Conservation (phyloP, 2,329 filamentous ascomycete species). For the Daldinia eschscholtzii region DNA sequence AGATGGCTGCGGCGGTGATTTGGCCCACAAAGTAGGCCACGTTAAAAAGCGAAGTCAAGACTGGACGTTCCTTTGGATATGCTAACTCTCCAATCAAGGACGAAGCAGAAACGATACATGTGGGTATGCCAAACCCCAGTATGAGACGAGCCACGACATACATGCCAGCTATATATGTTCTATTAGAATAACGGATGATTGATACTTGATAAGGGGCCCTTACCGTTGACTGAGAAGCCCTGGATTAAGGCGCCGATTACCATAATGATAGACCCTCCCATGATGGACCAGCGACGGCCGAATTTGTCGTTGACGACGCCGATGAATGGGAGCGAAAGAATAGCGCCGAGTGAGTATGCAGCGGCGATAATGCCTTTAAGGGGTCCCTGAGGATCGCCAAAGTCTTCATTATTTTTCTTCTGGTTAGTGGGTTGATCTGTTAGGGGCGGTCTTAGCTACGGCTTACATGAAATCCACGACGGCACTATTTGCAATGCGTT, state of each 20-base stretch:
- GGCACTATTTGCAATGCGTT: slow-evolving; percentile 59
- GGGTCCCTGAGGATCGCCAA: slow-evolving; percentile 59
- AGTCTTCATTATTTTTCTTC: slow-evolving; percentile 45
- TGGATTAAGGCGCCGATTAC: slow-evolving; percentile 67
- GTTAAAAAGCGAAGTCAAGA: slow-evolving; percentile 72
- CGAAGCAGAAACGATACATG: slow-evolving; percentile 70
- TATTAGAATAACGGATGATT: background rate
- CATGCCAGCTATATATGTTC: slow-evolving; percentile 56
- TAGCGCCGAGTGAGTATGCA: slow-evolving; percentile 70
- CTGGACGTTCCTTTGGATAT: slow-evolving; percentile 70
- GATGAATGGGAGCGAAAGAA: slow-evolving; percentile 69
- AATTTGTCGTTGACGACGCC: slow-evolving; percentile 66
- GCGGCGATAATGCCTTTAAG: slow-evolving; percentile 68
- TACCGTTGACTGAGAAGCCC: slow-evolving; percentile 63
- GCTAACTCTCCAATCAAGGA: slow-evolving; percentile 70
- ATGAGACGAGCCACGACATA: slow-evolving; percentile 71
- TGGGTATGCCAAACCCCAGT: slow-evolving; percentile 71
- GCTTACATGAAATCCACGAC: slow-evolving; percentile 55
- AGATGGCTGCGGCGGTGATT: slow-evolving; percentile 63
- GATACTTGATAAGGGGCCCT: slow-evolving; percentile 20
- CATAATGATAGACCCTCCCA: slow-evolving; percentile 67
- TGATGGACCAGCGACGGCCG: slow-evolving; percentile 69
- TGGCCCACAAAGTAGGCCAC: slow-evolving; percentile 67
- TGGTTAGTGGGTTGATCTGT: slow-evolving; percentile 13
- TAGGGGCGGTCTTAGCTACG: background rate